Evolutionary conservation across 2,329 filamentous ascomycete species (phyloP).

Genomic region (Aspergillus nomiae): DNA sequence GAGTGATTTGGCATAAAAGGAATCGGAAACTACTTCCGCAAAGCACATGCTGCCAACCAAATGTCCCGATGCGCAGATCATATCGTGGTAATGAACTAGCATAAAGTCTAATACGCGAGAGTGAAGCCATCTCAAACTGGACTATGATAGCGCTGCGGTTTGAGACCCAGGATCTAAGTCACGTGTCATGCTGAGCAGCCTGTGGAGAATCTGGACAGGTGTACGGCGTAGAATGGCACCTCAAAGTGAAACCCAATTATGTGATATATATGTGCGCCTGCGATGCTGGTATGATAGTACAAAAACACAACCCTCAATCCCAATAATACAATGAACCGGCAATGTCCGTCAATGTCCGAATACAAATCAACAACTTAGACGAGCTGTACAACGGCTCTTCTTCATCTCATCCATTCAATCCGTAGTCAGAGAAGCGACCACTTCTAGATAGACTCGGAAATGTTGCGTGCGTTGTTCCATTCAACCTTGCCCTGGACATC

Average conservation of each 20-base stretch:
- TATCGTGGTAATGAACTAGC: not conserved
- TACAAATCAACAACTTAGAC: slow-evolving; percentile 7
- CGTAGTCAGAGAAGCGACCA: slow-evolving; percentile 2
- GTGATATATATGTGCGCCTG: slow-evolving; percentile 33
- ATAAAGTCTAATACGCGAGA: not conserved
- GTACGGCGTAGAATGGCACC: not conserved
- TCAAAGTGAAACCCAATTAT: slow-evolving; percentile 7
- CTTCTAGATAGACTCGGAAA: slow-evolving; percentile 29
- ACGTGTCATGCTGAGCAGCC: not conserved
- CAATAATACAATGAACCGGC: slow-evolving; percentile 27
- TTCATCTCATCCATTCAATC: slow-evolving; percentile 9
- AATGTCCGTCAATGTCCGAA: slow-evolving; percentile 6
- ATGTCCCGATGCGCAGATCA: not conserved
- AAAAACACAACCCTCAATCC: slow-evolving; percentile 20
- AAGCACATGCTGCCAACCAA: not conserved
- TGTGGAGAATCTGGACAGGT: not conserved
- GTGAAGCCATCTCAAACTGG: not conserved
- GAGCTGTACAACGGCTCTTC: slow-evolving; percentile 16
- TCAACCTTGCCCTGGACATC: slow-evolving; percentile 57
- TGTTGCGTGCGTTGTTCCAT: slow-evolving; percentile 48
- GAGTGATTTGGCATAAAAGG: not conserved
- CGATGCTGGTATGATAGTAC: slow-evolving; percentile 32
- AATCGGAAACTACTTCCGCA: not conserved
- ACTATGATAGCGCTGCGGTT: not conserved
- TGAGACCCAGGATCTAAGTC: not conserved